Evolutionary conservation across 1,139 yeast genomes (phyloP), one percentile per base, ranked within the genome.

Genomic region (Arxiozyma telluris): DNA sequence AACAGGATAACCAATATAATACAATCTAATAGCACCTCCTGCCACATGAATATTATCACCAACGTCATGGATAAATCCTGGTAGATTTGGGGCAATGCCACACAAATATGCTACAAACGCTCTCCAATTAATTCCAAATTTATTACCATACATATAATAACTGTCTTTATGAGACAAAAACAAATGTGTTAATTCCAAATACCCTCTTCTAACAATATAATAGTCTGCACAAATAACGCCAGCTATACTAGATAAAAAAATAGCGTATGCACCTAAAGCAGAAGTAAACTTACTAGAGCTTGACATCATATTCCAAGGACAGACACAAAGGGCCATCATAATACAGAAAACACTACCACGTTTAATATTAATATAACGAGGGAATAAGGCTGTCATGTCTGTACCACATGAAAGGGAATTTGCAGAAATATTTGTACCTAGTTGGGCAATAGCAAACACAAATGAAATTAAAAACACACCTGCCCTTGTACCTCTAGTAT

Each of bases 351-450:
- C 84, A 3, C 90, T 84, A 64, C 88, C 88, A 61, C 97, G 82
- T 70, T 95, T 79, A 64, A 89, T 89, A 71, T 84, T 88, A 66
- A 90, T 74, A 70, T 76, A 88, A 55, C 83, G 76, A 42, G 97
- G 96, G 49, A 87, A 69, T 59, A 90, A 68, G 1, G 96, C 95
- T 17, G 96, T 81, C 73, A 88, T 81, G 71, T 90, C 96, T 4
- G 96, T 89, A 66, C 96, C 96, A 52, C 93, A 93, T 4, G 95
- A 83, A 53, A 90, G 74, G 4, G 96, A 84, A 71, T 90, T 90
- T 17, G 96, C 96, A 41, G 94, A 82, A 59, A 90, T 86, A 67
- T 90, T 90, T 18, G 95, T 85, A 68, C 96, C 96, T 59, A 88
- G 73, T 71, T 89, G 96, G 20, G 96, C 95, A 56, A 89, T 70